These are phyloP conservation scores for Aspergillus transmontanensis DNA, from an alignment of 2,329 filamentous ascomycete genomes.

Conservation along the genomic window DNA sequence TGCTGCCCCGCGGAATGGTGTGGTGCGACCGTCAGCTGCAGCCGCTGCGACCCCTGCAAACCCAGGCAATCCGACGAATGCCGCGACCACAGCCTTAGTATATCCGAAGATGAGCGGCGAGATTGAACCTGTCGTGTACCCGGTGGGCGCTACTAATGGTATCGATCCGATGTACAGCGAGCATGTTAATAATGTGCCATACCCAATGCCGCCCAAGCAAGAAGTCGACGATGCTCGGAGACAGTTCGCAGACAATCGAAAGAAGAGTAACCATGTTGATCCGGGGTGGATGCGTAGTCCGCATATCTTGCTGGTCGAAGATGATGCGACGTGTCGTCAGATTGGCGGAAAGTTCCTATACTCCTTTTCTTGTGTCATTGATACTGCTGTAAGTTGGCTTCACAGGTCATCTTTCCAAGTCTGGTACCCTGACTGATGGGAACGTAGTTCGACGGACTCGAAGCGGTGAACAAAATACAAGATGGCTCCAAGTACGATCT, in stretches of 20 bases:
- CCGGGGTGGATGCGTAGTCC: constrained; percentile 70
- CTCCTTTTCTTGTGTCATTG: constrained; percentile 65
- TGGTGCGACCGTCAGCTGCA: constrained; percentile 45
- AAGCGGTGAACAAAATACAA: constrained; percentile 86
- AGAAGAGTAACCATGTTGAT: constrained; percentile 63
- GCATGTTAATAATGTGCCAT: constrained; percentile 92
- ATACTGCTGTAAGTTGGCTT: constrained; percentile 59
- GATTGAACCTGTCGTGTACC: constrained; percentile 78
- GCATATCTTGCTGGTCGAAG: constrained; percentile 87
- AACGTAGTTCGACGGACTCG: constrained; percentile 76
- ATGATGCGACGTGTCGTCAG: constrained; percentile 66
- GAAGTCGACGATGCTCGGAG: constrained; percentile 55
- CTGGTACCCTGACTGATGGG: constrained; percentile 10
- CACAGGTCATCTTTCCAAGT: not conserved
- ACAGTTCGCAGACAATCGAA: constrained; percentile 55
- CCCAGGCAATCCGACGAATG: not conserved
- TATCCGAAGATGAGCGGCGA: constrained; percentile 57
- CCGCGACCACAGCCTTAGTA: constrained; percentile 41
- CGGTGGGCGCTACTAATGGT: constrained; percentile 84
- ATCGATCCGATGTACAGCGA: constrained; percentile 95
- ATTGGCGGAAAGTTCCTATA: constrained; percentile 69
- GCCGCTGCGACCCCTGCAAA: constrained; percentile 49
- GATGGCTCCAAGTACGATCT: constrained; percentile 65
- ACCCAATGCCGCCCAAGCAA: constrained; percentile 69
- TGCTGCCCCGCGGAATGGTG: constrained; percentile 48